Percentiles rank a stretch among this genome's conserved stretches.
These are phyloP conservation scores for Trichoderma oligosporum DNA, from an alignment of 2,329 filamentous ascomycete genomes.

Conservation along the genomic window DNA sequence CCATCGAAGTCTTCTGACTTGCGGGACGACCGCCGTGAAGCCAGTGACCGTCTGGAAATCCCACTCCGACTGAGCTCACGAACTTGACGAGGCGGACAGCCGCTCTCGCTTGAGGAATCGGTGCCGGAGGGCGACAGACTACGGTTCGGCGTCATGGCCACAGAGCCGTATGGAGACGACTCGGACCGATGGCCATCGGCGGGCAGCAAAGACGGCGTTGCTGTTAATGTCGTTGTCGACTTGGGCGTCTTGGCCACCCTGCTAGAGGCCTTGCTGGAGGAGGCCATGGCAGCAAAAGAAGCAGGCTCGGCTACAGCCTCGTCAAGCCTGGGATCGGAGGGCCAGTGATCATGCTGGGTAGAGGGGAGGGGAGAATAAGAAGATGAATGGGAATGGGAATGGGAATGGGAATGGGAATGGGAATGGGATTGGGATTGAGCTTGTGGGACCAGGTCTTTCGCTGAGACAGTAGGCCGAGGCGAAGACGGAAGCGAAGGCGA, in stretches of 20 bases:
- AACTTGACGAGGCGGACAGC: conserved; percentile 34
- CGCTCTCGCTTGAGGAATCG: conserved; percentile 31
- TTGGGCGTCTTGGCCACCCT: not conserved
- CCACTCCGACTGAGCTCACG: conserved; percentile 34
- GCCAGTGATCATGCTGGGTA: conserved; percentile 23
- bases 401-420: conserved; percentile 6
- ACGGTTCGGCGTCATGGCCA: conserved; percentile 36
- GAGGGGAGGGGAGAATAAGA: conserved; percentile 11
- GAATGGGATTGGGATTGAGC: not conserved
- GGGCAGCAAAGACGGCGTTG: conserved; percentile 36
- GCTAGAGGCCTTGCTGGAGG: conserved; percentile 13
- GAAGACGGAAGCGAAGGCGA: not conserved
- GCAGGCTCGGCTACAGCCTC: conserved; percentile 29
- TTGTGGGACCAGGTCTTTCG: not conserved
- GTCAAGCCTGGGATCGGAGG: conserved; percentile 22
- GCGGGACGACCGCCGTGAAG: conserved; percentile 33
- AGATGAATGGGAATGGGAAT: not conserved
- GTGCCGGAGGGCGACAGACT: conserved; percentile 35
- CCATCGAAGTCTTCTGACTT: conserved; percentile 50
- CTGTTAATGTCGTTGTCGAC: conserved; percentile 33
- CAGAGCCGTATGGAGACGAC: conserved; percentile 38
- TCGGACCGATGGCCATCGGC: conserved; percentile 28
- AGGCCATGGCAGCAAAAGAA: conserved; percentile 20
- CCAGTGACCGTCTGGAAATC: conserved; percentile 32
- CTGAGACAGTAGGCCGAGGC: conserved; percentile 15